These are phyloP conservation scores for Larix kaempferi DNA, from an alignment of 75 land plant species.

Conservation along the genomic window DNA sequence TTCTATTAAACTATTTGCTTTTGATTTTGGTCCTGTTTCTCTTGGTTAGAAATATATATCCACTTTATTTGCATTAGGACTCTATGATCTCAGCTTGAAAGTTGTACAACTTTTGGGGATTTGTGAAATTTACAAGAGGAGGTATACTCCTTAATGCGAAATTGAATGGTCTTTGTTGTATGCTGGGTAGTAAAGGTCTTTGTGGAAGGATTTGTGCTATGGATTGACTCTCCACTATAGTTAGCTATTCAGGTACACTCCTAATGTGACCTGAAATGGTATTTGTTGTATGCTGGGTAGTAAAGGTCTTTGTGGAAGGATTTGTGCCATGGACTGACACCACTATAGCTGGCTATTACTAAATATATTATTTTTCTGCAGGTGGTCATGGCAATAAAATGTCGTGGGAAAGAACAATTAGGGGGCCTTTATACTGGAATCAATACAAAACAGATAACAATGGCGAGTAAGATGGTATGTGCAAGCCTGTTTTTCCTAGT, in stretches of 20 bases:
- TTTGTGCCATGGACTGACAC: too few species aligned
- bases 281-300: too few species aligned
- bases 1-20: background rate
- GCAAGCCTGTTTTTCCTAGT: background rate
- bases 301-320: too few species aligned
- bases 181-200: too few species aligned
- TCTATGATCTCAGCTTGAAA: background rate
- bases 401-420: slow-evolving; percentile 62
- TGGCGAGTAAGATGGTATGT: slow-evolving; percentile 88
- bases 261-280: too few species aligned
- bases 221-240: background rate
- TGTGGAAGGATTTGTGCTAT: background rate
- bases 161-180: background rate
- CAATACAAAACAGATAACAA: slow-evolving; percentile 62
- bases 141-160: background rate
- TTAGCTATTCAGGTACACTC: too few species aligned
- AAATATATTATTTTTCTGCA: slow-evolving; percentile 11
- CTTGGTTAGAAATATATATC: too few species aligned
- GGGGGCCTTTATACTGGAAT: slow-evolving; percentile 85
- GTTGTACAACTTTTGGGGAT: background rate
- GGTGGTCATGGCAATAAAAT: slow-evolving; percentile 90
- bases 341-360: background rate
- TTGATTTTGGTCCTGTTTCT: too few species aligned
- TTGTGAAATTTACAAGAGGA: background rate
- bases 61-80: background rate